phyloP scores from a whole-genome alignment of 2,329 filamentous ascomycete genomes.

The Microascus cirrosus region DNA sequence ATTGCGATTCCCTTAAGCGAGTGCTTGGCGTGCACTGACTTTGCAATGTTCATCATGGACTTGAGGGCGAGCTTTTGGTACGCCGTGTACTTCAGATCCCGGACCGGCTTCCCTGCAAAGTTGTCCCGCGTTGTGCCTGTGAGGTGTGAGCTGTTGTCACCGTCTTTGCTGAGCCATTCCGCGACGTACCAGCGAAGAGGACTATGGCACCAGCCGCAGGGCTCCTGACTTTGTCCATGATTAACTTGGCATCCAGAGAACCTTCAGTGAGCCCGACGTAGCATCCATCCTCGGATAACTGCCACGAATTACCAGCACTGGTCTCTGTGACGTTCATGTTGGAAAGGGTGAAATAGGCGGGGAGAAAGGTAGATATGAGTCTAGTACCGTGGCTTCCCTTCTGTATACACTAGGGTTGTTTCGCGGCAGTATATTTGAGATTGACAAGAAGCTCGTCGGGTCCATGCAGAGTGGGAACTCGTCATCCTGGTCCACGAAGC shows the following conservation, averaged over 20 bases:
- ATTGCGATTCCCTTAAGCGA: slow-evolving; percentile 64
- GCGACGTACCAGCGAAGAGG: slow-evolving; percentile 54
- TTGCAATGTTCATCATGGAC: slow-evolving; percentile 56
- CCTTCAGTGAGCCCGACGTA: slow-evolving; percentile 59
- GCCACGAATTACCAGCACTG: slow-evolving; percentile 13
- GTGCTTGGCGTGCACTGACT: slow-evolving; percentile 46
- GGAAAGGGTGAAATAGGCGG: not conserved
- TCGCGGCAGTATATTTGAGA: too few species aligned
- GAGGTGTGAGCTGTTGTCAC: not conserved
- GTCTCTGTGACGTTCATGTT: slow-evolving; percentile 7
- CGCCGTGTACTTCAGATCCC: slow-evolving; percentile 63
- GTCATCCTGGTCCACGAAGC: too few species aligned
- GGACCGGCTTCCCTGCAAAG: slow-evolving; percentile 61
- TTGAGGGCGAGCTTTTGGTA: slow-evolving; percentile 61
- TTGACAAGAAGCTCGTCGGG: too few species aligned
- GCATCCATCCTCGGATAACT: slow-evolving; percentile 38
- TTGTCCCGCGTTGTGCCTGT: slow-evolving; percentile 66
- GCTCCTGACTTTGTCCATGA: slow-evolving; percentile 59
- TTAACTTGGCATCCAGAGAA: slow-evolving; percentile 41
- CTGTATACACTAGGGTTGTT: too few species aligned
- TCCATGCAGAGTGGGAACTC: too few species aligned
- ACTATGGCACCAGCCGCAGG: slow-evolving; percentile 67
- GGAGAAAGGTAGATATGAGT: not conserved
- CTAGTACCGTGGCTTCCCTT: too few species aligned
- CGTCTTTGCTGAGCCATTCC: not conserved